Percentiles rank a stretch among this genome's conserved stretches.
Evolutionary conservation across 164 flowering plant genomes (phyloP).

Genomic region (Macadamia integrifolia): DNA sequence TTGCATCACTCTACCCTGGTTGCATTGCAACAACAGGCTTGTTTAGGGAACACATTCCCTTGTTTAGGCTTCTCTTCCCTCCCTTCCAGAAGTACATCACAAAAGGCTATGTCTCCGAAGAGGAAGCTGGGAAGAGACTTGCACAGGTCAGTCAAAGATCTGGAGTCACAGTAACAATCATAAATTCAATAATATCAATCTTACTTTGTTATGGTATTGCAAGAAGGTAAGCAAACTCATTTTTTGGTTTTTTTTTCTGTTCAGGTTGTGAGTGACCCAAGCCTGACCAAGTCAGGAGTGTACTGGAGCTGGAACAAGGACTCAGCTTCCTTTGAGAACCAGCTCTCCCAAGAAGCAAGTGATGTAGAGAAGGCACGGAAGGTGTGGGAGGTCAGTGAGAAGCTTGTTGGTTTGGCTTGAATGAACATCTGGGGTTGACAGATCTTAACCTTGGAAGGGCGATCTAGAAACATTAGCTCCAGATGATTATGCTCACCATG

Average conservation of each 20-base stretch:
- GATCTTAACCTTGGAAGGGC: conserved; percentile 9
- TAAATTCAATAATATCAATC: background rate
- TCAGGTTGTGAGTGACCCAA: conserved; percentile 89
- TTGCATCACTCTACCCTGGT: conserved; percentile 95
- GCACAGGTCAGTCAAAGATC: conserved; percentile 54
- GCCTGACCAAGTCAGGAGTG: conserved; percentile 94
- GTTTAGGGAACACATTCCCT: conserved; percentile 87
- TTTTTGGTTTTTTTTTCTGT: conserved; percentile 1
- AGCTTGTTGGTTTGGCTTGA: conserved; percentile 89
- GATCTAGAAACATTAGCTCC: background rate
- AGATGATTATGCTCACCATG: conserved; percentile 4
- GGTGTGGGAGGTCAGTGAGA: conserved; percentile 95
- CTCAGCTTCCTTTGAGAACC: conserved; percentile 91
- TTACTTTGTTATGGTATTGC: background rate
- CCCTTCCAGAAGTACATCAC: conserved; percentile 99
- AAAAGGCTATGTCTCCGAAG: conserved; percentile 90
- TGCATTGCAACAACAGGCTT: conserved; percentile 95
- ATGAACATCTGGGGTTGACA: background rate
- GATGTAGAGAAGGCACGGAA: conserved; percentile 82
- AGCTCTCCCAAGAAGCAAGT: conserved; percentile 91
- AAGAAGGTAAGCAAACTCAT: background rate
- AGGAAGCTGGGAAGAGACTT: conserved; percentile 83
- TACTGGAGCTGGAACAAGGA: conserved; percentile 99
- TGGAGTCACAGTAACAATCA: background rate
- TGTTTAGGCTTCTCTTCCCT: conserved; percentile 91